Percentiles rank a stretch among this genome's conserved stretches.
Conservation (phyloP, 371 early-diverging fungal genomes). For the Zychaea mexicana region DNA sequence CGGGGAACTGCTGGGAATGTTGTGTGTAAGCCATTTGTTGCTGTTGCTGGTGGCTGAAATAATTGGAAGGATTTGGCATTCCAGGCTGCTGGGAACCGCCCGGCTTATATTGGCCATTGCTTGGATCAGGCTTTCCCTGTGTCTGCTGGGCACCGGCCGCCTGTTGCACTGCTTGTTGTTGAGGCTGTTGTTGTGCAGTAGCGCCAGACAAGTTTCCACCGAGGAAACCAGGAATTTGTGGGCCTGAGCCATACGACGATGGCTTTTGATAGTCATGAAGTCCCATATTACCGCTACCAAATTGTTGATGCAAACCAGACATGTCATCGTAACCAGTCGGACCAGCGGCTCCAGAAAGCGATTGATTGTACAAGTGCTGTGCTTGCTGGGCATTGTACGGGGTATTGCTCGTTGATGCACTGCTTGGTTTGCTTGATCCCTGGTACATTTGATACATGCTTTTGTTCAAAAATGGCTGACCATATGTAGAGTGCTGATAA, state of each 20-base stretch:
- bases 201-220: not conserved
- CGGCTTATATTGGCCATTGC: constrained; percentile 18
- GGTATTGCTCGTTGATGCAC: constrained; percentile 33
- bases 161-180: not conserved
- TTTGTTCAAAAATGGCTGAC: constrained; percentile 86
- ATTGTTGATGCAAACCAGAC: constrained; percentile 30
- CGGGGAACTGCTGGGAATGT: constrained; percentile 15
- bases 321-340: constrained; percentile 50
- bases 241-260: not conserved
- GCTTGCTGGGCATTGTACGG: constrained; percentile 44
- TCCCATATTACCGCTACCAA: constrained; percentile 27
- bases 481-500: constrained; percentile 73
- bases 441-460: constrained; percentile 79
- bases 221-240: constrained; percentile 9
- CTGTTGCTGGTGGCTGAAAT: constrained; percentile 15
- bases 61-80: constrained; percentile 2
- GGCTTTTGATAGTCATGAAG: constrained; percentile 50
- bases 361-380: constrained; percentile 44
- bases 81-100: constrained; percentile 2
- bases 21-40: constrained; percentile 13
- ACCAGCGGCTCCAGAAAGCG: constrained; percentile 9
- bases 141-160: constrained; percentile 1
- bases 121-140: constrained; percentile 17
- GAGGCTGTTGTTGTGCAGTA: not conserved
- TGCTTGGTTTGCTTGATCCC: constrained; percentile 44